Percentiles rank a stretch among this genome's conserved stretches.
These are phyloP conservation scores for Trichoderma asperellum DNA, from an alignment of 2,329 filamentous ascomycete genomes.

Conservation along the genomic window DNA sequence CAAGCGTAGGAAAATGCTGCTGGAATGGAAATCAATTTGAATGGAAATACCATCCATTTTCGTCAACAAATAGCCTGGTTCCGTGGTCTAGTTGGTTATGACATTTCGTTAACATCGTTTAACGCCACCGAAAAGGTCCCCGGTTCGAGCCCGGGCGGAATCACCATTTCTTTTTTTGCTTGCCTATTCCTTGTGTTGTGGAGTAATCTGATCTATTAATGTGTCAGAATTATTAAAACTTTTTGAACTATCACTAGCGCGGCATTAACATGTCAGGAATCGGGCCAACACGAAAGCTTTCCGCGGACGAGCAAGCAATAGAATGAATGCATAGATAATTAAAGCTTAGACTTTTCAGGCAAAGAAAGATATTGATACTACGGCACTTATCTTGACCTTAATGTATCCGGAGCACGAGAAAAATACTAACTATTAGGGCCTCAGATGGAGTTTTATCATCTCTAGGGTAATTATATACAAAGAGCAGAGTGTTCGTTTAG, in stretches of 20 bases:
- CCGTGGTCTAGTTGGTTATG: conserved; percentile 39
- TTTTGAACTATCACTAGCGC: neutral
- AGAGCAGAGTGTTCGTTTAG: too few species aligned
- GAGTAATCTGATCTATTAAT: neutral
- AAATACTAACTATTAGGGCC: too few species aligned
- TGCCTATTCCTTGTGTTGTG: neutral
- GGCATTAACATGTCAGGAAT: conserved; percentile 11
- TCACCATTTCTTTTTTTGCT: conserved; percentile 29
- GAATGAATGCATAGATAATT: too few species aligned
- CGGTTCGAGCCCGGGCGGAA: conserved; percentile 39
- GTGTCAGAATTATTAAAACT: neutral
- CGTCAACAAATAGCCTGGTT: conserved; percentile 28
- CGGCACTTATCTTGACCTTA: too few species aligned
- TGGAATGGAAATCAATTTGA: neutral
- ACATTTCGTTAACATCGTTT: conserved; percentile 35
- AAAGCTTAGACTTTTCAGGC: too few species aligned
- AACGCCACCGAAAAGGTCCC: conserved; percentile 38
- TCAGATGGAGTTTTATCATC: too few species aligned
- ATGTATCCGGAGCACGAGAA: too few species aligned
- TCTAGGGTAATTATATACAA: too few species aligned
- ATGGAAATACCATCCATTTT: neutral
- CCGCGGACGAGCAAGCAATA: neutral
- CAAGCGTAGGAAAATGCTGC: neutral
- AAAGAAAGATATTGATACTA: too few species aligned
- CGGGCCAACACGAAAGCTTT: neutral